These are phyloP conservation scores for Plasmodium sp. DNA, from an alignment of 169 alveolate species.

Conservation along the genomic window DNA sequence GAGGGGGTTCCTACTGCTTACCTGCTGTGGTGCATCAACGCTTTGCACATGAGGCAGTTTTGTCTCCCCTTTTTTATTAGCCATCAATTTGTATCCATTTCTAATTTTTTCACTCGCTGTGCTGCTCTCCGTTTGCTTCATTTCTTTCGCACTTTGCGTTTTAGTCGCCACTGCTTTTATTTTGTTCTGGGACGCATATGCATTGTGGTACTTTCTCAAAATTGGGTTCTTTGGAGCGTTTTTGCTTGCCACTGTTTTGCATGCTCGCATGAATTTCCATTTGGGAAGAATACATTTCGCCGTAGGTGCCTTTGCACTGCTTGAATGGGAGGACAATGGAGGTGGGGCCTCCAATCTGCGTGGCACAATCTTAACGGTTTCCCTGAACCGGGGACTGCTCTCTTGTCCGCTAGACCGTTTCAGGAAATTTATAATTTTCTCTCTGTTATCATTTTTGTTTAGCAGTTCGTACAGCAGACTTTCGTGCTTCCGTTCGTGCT, in stretches of 20 bases:
- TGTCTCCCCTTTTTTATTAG: neutral
- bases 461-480: neutral
- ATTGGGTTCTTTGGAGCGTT: neutral
- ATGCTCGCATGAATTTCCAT: neutral
- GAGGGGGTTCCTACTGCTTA: neutral
- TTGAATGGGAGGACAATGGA: neutral
- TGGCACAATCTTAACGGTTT: neutral
- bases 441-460: neutral
- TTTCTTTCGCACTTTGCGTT: neutral
- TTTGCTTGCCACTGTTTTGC: neutral
- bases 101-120: neutral
- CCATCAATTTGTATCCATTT: neutral
- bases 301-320: neutral
- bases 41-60: neutral
- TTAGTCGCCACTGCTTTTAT: neutral
- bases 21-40: neutral
- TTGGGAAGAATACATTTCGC: neutral
- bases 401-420: neutral
- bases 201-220: neutral
- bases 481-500: neutral
- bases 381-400: neutral
- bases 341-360: neutral
- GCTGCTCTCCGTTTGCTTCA: neutral
- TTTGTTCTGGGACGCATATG: neutral
- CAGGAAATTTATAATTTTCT: neutral